phyloP scores from a whole-genome alignment of 495 filamentous ascomycete species.

The Tuber calosporum region DNA sequence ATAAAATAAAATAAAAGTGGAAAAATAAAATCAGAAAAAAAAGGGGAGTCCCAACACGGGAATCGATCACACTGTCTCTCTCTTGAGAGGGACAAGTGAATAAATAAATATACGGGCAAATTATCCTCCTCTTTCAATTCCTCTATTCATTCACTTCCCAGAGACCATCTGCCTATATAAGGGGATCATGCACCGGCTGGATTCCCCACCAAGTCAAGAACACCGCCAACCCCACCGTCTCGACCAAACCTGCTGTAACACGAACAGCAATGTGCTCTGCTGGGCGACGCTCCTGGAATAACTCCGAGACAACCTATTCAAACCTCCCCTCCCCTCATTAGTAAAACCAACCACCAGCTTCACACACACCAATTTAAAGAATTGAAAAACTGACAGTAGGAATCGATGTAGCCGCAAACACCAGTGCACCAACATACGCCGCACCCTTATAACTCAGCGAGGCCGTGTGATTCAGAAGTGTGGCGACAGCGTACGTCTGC shows the following conservation, averaged over 20 bases:
- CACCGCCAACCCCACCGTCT: conserved; percentile 84
- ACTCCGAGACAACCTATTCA: conserved; percentile 73
- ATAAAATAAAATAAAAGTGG: no score
- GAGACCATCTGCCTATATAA: conserved; percentile 21
- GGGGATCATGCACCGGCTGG: conserved; percentile 51
- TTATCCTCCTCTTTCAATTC: background rate
- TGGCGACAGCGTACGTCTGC: conserved; percentile 91
- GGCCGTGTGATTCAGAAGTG: conserved; percentile 89
- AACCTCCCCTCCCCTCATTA: background rate
- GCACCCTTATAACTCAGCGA: conserved; percentile 94
- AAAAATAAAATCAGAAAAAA: background rate
- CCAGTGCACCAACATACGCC: conserved; percentile 79
- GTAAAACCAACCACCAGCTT: background rate
- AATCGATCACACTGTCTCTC: background rate
- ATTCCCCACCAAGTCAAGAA: conserved; percentile 98
- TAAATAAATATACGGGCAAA: background rate
- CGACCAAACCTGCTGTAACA: conserved; percentile 71
- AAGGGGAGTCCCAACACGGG: background rate
- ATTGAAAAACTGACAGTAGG: conserved; percentile 62
- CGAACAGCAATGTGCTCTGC: conserved; percentile 82
- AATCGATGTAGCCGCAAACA: conserved; percentile 85
- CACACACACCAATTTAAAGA: background rate
- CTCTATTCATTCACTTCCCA: background rate
- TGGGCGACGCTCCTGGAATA: conserved; percentile 84
- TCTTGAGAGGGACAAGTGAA: background rate